phyloP scores from a whole-genome alignment of 2,329 filamentous ascomycete genomes.

The Colletotrichum euphorbiae region DNA sequence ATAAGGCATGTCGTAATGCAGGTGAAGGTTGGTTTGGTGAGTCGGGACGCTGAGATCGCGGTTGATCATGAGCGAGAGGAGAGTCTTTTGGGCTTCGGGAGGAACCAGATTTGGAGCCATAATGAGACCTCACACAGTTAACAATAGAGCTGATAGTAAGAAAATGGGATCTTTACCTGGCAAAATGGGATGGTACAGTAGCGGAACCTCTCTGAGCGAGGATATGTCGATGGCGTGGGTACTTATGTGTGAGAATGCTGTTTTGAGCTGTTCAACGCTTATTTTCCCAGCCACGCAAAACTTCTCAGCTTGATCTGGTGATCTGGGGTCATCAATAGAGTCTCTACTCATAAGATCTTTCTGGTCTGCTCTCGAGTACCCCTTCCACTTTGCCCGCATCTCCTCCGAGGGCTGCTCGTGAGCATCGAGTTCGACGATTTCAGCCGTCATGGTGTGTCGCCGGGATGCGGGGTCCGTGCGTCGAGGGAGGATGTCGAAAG shows the following conservation, averaged over 20 bases:
- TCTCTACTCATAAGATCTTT: slow-evolving; percentile 63
- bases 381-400: slow-evolving; percentile 80
- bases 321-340: slow-evolving; percentile 63
- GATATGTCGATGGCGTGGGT: slow-evolving; percentile 47
- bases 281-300: slow-evolving; percentile 61
- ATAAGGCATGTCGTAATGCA: slow-evolving; percentile 81
- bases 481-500: background rate
- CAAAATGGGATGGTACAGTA: slow-evolving; percentile 74
- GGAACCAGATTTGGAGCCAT: slow-evolving; percentile 82
- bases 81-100: slow-evolving; percentile 71
- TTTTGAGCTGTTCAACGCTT: slow-evolving; percentile 54
- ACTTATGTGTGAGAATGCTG: slow-evolving; percentile 57
- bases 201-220: slow-evolving; percentile 53
- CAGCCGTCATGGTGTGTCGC: slow-evolving; percentile 51
- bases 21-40: slow-evolving; percentile 91
- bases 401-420: slow-evolving; percentile 80
- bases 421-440: slow-evolving; percentile 72
- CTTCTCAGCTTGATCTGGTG: slow-evolving; percentile 51
- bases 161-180: slow-evolving; percentile 67
- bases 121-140: slow-evolving; percentile 72
- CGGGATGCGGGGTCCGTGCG: background rate
- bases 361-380: slow-evolving; percentile 71
- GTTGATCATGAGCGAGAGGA: slow-evolving; percentile 82
- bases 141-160: background rate
- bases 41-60: slow-evolving; percentile 76